Evolutionary conservation across 345 rosid species (phyloP), one percentile per base, ranked within the genome.

Genomic region (Barbarea vulgaris): DNA sequence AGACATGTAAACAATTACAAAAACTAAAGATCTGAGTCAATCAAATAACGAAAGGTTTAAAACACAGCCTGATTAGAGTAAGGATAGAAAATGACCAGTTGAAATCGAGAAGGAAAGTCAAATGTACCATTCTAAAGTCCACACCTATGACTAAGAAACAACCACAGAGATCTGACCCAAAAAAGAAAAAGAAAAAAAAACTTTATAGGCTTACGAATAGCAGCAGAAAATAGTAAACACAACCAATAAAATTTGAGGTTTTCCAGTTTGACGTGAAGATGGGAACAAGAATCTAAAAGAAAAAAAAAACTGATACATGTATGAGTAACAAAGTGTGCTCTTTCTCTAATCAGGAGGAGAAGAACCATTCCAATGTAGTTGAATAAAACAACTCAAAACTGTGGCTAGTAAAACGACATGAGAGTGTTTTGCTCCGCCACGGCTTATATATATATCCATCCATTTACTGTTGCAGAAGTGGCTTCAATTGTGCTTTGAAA

Each of bases 401-500:
- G 48, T 39, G 39, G 44, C 44, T 18, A 66, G 72, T 48, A 56
- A 34, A 34, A 36, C 36, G 37, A 58, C 27, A 58, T 59, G 59
- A 30, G 42, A 22, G 27, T 34, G 25, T 33, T 18, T 71, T 41
- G 51, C 21, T 39, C 31, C 31, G 60, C 42, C 74, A 61, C 48
- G 33, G 67, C 33, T 24, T 68, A 42, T 61, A 42, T 2, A 25
- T 25, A 1, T n/a, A 24, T 24, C 1, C 5, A 57, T 50, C 48
- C 48, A 72, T 55, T 70, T 64, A 75, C 74, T 76, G 82, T 41
- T 93, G 97, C 36, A 90, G 75, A 59, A 95, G 86, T 55, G 91
- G 83, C 84, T 89, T 90, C 84, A 95, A 76, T 75, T 95, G 99
- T 75, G 85, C 72, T 81, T 82, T 83, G 85, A 92, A 95, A 62